Conservation (phyloP, 2,329 filamentous ascomycete species). For the Stromatinia cepivora region DNA sequence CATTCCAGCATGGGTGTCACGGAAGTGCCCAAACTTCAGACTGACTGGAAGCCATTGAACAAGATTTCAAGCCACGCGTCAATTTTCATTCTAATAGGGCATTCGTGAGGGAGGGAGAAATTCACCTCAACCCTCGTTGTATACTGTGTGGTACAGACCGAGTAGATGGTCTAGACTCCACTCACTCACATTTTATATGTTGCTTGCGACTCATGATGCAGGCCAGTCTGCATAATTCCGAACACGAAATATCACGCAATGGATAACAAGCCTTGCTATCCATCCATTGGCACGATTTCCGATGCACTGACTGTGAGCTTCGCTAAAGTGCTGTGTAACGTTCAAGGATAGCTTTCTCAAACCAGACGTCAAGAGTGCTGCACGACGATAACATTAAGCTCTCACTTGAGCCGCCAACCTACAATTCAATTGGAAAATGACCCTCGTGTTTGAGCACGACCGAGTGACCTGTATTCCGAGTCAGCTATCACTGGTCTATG, state of each 20-base stretch:
- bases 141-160: background rate
- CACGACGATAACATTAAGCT: conserved; percentile 11
- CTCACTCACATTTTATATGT: background rate
- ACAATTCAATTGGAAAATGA: conserved; percentile 12
- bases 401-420: conserved; percentile 8
- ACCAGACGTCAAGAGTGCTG: background rate
- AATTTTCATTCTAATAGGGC: background rate
- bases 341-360: background rate
- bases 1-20: conserved; percentile 6
- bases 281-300: background rate
- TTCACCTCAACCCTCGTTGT: background rate
- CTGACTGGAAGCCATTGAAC: background rate
- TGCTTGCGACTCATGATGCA: background rate
- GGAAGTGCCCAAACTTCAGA: background rate
- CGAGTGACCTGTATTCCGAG: conserved; percentile 9
- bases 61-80: conserved; percentile 4
- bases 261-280: background rate
- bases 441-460: conserved; percentile 1
- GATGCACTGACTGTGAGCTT: conserved; percentile 1
- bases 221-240: background rate
- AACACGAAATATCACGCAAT: conserved; percentile 9
- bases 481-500: conserved; percentile 4
- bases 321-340: background rate
- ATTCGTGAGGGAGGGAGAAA: background rate
- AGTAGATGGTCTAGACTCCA: background rate